Percentiles rank a stretch among this genome's conserved stretches.
These are phyloP conservation scores for Phytophthora boehmeriae DNA, from an alignment of 352 stramenopile genomes.

Conservation along the genomic window DNA sequence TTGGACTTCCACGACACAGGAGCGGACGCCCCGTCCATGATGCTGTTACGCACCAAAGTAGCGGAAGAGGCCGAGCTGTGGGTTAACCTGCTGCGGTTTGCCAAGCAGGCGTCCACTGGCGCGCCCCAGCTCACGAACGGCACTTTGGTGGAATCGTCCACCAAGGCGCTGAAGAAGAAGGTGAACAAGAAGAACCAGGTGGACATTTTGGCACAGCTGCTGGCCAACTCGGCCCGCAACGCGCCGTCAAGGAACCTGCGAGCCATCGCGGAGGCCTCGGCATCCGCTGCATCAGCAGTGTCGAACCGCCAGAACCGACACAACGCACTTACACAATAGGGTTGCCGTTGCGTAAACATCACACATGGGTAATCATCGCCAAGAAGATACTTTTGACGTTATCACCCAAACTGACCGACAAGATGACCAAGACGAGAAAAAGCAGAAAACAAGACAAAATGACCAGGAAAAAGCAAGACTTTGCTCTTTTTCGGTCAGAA, in stretches of 20 bases:
- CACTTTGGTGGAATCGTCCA: conserved; percentile 28
- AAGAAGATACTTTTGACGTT: not conserved
- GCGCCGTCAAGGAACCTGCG: conserved; percentile 38
- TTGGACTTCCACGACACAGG: conserved; percentile 58
- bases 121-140: conserved; percentile 29
- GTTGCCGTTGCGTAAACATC: conserved; percentile 1
- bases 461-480: conserved; percentile 4
- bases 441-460: conserved; percentile 40
- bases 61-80: conserved; percentile 68
- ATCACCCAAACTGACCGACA: conserved; percentile 14
- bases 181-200: conserved; percentile 52
- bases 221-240: conserved; percentile 44
- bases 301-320: conserved; percentile 30
- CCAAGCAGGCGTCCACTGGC: conserved; percentile 49
- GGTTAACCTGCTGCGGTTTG: conserved; percentile 76
- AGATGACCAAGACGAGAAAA: conserved; percentile 40
- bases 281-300: conserved; percentile 37
- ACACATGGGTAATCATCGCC: conserved; percentile 13
- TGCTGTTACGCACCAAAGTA: conserved; percentile 68
- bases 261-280: conserved; percentile 40
- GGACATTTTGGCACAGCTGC: conserved; percentile 48
- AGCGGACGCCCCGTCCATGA: conserved; percentile 44
- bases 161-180: conserved; percentile 41
- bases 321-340: conserved; percentile 31
- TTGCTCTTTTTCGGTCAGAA: conserved; percentile 13